phyloP scores from a whole-genome alignment of 2,329 filamentous ascomycete species.

The Fusarium marasasianum region DNA sequence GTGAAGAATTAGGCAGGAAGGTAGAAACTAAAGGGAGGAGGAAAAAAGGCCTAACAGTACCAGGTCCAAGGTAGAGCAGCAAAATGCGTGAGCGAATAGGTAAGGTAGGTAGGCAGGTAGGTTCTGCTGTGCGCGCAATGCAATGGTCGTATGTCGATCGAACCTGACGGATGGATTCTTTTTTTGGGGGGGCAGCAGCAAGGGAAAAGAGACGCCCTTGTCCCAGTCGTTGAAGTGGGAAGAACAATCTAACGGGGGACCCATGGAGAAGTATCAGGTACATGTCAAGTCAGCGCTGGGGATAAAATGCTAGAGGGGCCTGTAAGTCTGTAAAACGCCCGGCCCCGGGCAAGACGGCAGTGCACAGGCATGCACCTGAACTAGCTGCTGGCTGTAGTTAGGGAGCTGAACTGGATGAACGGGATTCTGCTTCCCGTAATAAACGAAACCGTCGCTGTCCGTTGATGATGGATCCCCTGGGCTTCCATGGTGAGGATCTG shows the following conservation, averaged over 20 bases:
- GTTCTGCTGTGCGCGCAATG: constrained; percentile 7
- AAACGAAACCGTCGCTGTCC: not conserved
- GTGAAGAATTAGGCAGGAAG: constrained; percentile 10
- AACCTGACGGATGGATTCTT: constrained; percentile 21
- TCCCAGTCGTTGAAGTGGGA: constrained; percentile 7
- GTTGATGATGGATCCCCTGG: constrained; percentile 6
- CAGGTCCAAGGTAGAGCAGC: constrained; percentile 4
- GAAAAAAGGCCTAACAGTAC: constrained; percentile 19
- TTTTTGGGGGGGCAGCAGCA: not conserved
- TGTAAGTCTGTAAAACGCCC: constrained; percentile 9
- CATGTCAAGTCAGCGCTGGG: not conserved
- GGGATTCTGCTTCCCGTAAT: not conserved
- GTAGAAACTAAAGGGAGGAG: not conserved
- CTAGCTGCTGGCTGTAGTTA: not conserved
- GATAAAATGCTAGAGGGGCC: not conserved
- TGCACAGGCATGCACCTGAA: not conserved
- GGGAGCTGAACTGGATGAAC: not conserved
- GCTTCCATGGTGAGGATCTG: constrained; percentile 18
- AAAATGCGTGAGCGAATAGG: constrained; percentile 28
- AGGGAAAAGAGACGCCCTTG: constrained; percentile 7
- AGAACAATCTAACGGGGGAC: constrained; percentile 1
- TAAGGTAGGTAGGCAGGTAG: not conserved
- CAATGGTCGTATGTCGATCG: constrained; percentile 32
- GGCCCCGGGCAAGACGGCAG: not conserved
- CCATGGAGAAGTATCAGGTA: constrained; percentile 22